Base-by-base conservation (phyloP, 352 stramenopile species). In the Pythium phragmitis region DNA sequence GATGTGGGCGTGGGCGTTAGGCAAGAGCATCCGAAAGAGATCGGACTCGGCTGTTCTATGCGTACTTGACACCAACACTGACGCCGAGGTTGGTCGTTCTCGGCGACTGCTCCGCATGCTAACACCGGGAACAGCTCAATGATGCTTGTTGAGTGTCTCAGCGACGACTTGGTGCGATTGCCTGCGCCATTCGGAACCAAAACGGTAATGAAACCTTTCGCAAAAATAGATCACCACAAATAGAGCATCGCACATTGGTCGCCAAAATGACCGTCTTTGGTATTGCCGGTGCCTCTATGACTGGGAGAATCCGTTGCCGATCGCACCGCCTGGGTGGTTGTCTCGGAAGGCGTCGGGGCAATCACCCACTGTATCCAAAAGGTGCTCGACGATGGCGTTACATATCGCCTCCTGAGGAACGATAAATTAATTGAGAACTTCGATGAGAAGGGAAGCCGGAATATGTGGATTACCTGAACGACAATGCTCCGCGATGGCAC, bases 401-500 rank as follows among this genome's bases (percentile, higher is more conserved):
- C 74, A 86, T 6, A 91, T 70, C 7, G 82, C 76, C 54, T 94
- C 86, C 80, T 93, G 36, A 3, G 8, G 2, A 8, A 42, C 17
- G 23, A 37, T 30, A 30, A 2, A 17, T n/a, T 23, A 28, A 16
- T 5, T 57, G 0, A 42, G 19, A 36, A 55, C 4, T 41, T 6
- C 26, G 23, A 55, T 23, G 23, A 17, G 23, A 42, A 26, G 8
- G 8, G n/a, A 16, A 50, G 45, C 7, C 7, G 13, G 7, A 26
- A 33, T 23, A 47, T 13, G 17, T 14, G 16, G 14, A 19, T 16
- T 60, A 90, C 83, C 76, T 92, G 86, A 13, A 85, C 80, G 21
- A 94, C 65, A 33, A 94, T 92, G 57, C 83, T 92, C 45, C 84
- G 85, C 1, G 83, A 86, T 3, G 86, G 86, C 39, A 94, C 82